Evolutionary conservation across 1,284 basidiomycete genomes (phyloP).

Genomic region (Ustilago hordei): DNA sequence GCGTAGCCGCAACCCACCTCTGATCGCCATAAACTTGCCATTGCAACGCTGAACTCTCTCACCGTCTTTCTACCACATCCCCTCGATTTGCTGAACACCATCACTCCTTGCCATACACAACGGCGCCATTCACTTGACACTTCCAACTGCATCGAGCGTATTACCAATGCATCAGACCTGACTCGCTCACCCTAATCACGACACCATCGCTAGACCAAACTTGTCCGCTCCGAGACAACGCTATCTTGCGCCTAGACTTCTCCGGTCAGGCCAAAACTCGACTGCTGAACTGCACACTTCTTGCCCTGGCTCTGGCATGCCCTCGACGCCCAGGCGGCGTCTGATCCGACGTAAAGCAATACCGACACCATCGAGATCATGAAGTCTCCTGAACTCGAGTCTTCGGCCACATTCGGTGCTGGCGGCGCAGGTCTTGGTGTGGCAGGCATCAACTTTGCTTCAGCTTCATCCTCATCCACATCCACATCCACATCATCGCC

Average conservation of each 20-base stretch:
- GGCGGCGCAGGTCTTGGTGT: conserved; percentile 18
- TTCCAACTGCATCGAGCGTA: background rate
- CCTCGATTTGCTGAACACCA: background rate
- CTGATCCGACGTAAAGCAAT: background rate
- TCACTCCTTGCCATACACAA: background rate
- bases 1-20: background rate
- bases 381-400: conserved; percentile 22
- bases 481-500: conserved; percentile 12
- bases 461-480: background rate
- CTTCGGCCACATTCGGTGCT: conserved; percentile 12
- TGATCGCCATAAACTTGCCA: background rate
- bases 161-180: background rate
- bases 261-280: background rate
- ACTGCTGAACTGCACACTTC: background rate
- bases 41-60: background rate
- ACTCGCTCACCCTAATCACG: background rate
- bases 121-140: background rate
- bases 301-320: background rate
- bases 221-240: background rate
- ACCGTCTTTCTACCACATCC: background rate
- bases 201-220: background rate
- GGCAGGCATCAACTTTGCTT: conserved; percentile 18
- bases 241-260: conserved; percentile 2
- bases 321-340: background rate
- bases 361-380: conserved; percentile 3